These are phyloP conservation scores for Citropsis articulata DNA, from an alignment of 345 rosid genomes.

Conservation along the genomic window DNA sequence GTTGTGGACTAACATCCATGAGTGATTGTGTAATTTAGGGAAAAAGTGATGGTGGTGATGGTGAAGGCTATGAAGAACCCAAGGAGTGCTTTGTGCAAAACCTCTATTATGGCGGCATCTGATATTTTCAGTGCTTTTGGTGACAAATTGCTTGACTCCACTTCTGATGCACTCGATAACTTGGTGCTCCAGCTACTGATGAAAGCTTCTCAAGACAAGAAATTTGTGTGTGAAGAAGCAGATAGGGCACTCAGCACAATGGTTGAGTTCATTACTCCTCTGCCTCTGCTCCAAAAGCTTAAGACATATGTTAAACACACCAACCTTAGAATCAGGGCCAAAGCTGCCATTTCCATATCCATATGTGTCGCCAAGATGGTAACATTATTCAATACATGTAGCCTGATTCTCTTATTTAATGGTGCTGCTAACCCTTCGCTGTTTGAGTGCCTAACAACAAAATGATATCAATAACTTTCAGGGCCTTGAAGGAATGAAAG, in stretches of 20 bases:
- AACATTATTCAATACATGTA: not conserved
- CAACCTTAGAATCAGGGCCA: slow-evolving; percentile 76
- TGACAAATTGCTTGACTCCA: slow-evolving; percentile 47
- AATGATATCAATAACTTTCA: slow-evolving; percentile 18
- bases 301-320: slow-evolving; percentile 47
- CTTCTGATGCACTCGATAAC: slow-evolving; percentile 57
- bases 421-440: no score
- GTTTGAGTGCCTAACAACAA: not conserved
- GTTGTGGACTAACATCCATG: not conserved
- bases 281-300: slow-evolving; percentile 62
- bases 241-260: slow-evolving; percentile 53
- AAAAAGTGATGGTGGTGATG: slow-evolving; percentile 61
- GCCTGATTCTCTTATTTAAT: not conserved
- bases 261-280: slow-evolving; percentile 55
- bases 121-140: slow-evolving; percentile 72
- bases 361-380: slow-evolving; percentile 64
- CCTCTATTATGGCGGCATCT: slow-evolving; percentile 83
- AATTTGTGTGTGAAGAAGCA: slow-evolving; percentile 92
- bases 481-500: slow-evolving; percentile 59
- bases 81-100: slow-evolving; percentile 89
- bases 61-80: slow-evolving; percentile 90
- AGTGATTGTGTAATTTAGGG: slow-evolving; percentile 36
- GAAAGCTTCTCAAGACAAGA: slow-evolving; percentile 93
- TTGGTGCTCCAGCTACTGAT: slow-evolving; percentile 70
- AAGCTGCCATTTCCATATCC: slow-evolving; percentile 66